Conservation (phyloP, 257 asterid species). For the Solanum dulcamara region DNA sequence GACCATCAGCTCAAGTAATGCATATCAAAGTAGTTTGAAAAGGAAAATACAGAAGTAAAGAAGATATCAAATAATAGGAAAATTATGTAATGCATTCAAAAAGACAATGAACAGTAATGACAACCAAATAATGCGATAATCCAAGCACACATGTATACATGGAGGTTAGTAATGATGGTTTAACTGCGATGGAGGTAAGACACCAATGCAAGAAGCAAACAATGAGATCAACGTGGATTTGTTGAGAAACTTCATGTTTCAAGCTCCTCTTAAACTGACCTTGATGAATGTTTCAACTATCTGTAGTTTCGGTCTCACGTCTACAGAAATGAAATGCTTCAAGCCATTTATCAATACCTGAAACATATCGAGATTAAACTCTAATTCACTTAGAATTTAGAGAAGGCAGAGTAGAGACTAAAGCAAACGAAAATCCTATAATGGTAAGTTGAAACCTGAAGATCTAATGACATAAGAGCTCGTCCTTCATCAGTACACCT, state of each 20-base stretch:
- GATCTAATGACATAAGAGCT: slow-evolving; percentile 97
- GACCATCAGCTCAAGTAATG: not conserved
- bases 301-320: slow-evolving; percentile 83
- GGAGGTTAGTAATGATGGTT: not conserved
- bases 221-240: not conserved
- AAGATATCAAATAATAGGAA: no score
- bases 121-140: not conserved
- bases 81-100: no score
- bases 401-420: not conserved
- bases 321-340: slow-evolving; percentile 71
- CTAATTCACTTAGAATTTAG: not conserved
- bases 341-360: slow-evolving; percentile 95
- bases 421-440: not conserved
- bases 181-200: not conserved
- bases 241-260: not conserved
- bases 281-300: slow-evolving; percentile 84
- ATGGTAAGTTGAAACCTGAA: slow-evolving; percentile 52
- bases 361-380: not conserved
- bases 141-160: not conserved
- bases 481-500: slow-evolving; percentile 98
- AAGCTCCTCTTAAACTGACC: slow-evolving; percentile 24
- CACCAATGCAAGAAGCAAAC: not conserved
- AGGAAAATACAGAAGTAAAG: not conserved
- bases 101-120: no score
- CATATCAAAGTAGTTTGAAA: not conserved